Evolutionary conservation across 2,329 filamentous ascomycete species (phyloP).

Genomic region (Sporothrix euskadiensis): DNA sequence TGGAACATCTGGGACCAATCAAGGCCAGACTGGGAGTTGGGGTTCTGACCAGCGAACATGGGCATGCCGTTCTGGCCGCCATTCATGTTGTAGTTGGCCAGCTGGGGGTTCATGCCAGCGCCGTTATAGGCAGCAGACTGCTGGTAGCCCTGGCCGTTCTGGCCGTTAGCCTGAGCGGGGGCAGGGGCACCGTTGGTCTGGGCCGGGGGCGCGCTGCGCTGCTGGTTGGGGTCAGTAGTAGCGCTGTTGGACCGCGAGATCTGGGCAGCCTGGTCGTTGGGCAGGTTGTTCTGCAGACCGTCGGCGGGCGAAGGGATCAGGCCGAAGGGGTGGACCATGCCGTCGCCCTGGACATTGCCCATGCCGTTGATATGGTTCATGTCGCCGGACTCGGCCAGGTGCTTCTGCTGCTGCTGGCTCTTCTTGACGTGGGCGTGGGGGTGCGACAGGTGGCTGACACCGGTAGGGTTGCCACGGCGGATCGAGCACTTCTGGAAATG

Average conservation of each 20-base stretch:
- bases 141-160: conserved; percentile 40
- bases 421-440: conserved; percentile 88
- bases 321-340: conserved; percentile 52
- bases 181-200: conserved; percentile 28
- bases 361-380: conserved; percentile 63
- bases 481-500: conserved; percentile 99
- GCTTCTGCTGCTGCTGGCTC: conserved; percentile 59
- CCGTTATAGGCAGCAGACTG: conserved; percentile 55
- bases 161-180: conserved; percentile 13
- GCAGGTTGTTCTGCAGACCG: conserved; percentile 58
- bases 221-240: conserved; percentile 54
- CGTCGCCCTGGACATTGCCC: conserved; percentile 58
- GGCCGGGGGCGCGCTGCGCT: conserved; percentile 52
- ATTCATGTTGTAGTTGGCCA: conserved; percentile 65
- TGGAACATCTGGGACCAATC: conserved; percentile 81
- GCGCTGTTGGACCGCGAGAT: conserved; percentile 61
- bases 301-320: conserved; percentile 52
- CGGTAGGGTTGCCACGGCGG: conserved; percentile 90
- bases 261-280: conserved; percentile 59
- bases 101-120: conserved; percentile 66
- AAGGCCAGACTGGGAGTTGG: conserved; percentile 60
- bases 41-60: conserved; percentile 61
- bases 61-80: conserved; percentile 64
- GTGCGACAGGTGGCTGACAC: conserved; percentile 90
- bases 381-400: conserved; percentile 52